phyloP scores from a whole-genome alignment of 163 green algal genomes.

The Trebouxiophyceae sp. region DNA sequence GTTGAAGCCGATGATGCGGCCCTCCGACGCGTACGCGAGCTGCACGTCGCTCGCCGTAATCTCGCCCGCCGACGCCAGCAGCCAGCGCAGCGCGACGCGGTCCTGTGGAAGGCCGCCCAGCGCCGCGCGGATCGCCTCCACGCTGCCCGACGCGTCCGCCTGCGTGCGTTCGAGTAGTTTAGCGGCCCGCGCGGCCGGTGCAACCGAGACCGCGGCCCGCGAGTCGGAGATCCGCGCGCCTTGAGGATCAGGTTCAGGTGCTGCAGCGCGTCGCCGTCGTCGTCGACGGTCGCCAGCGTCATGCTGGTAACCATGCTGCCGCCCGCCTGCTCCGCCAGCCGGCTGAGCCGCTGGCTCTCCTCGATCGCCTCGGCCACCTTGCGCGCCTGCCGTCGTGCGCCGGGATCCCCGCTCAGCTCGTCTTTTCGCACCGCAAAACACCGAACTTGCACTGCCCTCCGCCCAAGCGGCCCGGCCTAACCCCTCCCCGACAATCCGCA shows the following conservation, averaged over 20 bases:
- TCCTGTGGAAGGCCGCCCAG: constrained; percentile 75
- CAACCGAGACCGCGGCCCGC: no score
- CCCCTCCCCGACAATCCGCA: no score
- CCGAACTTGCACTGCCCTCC: no score
- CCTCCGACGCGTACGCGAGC: constrained; percentile 74
- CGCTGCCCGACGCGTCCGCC: constrained; percentile 73
- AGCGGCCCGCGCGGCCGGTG: no score
- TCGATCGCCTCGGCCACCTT: constrained; percentile 33
- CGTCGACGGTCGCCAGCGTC: constrained; percentile 66
- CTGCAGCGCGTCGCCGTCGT: constrained; percentile 57
- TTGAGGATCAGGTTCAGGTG: constrained; percentile 86
- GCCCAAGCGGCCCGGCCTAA: no score
- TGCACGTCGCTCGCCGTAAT: constrained; percentile 86
- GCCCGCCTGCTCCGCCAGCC: constrained; percentile 55
- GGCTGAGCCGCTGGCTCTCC: constrained; percentile 35
- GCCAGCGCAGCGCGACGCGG: constrained; percentile 76
- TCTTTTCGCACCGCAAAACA: no score
- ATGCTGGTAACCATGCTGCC: constrained; percentile 80
- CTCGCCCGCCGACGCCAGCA: constrained; percentile 70
- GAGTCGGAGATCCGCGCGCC: no score
- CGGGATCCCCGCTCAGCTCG: no score
- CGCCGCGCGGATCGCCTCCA: constrained; percentile 86
- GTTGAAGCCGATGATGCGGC: constrained; percentile 87
- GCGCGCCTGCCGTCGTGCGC: constrained; percentile 26
- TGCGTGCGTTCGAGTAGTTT: no score